Evolutionary conservation across 371 early-diverging fungal species (phyloP).

Genomic region (Entomophthora muscae): DNA sequence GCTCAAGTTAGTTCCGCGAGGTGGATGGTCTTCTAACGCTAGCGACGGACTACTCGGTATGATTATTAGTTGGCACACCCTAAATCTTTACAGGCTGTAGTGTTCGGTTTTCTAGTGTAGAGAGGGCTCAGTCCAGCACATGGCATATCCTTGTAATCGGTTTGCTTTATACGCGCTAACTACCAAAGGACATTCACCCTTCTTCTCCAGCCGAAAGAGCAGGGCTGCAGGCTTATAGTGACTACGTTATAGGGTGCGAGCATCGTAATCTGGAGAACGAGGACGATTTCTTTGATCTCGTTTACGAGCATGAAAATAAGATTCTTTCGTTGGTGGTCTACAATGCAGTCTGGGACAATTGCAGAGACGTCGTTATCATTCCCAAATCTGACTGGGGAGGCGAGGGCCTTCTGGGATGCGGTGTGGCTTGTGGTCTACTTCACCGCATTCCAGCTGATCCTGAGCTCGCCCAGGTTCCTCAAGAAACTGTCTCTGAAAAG

Average conservation of each 20-base stretch:
- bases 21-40: not conserved
- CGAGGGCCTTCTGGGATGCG: constrained; percentile 43
- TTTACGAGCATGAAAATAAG: constrained; percentile 31
- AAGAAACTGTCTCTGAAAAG: not conserved
- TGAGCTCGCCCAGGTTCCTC: not conserved
- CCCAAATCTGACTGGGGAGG: constrained; percentile 57
- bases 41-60: constrained; percentile 5
- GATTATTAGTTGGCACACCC: not conserved
- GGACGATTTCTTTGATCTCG: constrained; percentile 36
- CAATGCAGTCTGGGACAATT: constrained; percentile 38
- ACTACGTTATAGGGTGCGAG: constrained; percentile 48
- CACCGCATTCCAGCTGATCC: constrained; percentile 3
- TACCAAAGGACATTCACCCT: constrained; percentile 19
- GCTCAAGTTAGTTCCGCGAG: not conserved
- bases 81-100: constrained; percentile 33
- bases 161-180: not conserved
- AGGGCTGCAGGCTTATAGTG: constrained; percentile 29
- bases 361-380: constrained; percentile 43
- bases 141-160: constrained; percentile 47
- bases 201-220: constrained; percentile 49
- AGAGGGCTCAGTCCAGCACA: constrained; percentile 39
- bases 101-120: constrained; percentile 55
- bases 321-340: constrained; percentile 37
- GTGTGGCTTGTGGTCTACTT: constrained; percentile 35
- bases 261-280: constrained; percentile 28